Percentiles rank a stretch among this genome's conserved stretches.
Conservation (phyloP, 306 rosid species). For the Inga laurina region DNA sequence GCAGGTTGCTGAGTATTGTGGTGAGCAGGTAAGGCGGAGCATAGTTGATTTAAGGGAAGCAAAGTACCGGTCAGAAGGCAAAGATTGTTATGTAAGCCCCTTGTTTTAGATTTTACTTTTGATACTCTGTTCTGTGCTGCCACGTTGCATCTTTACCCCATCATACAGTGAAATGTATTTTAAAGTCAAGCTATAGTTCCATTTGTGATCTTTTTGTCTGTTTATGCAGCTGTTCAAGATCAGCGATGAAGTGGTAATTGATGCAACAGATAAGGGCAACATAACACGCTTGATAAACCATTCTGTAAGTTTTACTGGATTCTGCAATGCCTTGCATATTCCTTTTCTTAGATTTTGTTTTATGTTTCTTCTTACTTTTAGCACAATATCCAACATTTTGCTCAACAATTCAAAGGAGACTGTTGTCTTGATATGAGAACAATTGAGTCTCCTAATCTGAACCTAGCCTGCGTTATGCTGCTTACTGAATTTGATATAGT, state of each 20-base stretch:
- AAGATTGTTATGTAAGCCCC: constrained; percentile 89
- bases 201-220: background rate
- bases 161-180: background rate
- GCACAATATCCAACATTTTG: background rate
- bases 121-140: constrained; percentile 9
- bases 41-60: constrained; percentile 88
- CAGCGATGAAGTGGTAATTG: constrained; percentile 85
- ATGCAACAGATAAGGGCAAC: constrained; percentile 86
- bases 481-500: background rate
- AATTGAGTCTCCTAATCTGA: background rate
- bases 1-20: constrained; percentile 93
- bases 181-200: constrained; percentile 6
- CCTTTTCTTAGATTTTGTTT: constrained; percentile 16
- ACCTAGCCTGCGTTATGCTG: background rate
- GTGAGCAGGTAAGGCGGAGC: constrained; percentile 80
- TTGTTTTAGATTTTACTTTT: constrained; percentile 16
- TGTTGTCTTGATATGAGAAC: background rate
- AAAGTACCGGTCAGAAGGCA: constrained; percentile 69
- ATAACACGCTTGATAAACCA: constrained; percentile 90
- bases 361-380: background rate
- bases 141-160: constrained; percentile 12
- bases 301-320: constrained; percentile 61
- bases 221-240: constrained; percentile 88
- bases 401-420: background rate
- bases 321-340: background rate